Conservation (phyloP, 1,139 yeast genomes). For the Lodderomyces metapsilosis region DNA sequence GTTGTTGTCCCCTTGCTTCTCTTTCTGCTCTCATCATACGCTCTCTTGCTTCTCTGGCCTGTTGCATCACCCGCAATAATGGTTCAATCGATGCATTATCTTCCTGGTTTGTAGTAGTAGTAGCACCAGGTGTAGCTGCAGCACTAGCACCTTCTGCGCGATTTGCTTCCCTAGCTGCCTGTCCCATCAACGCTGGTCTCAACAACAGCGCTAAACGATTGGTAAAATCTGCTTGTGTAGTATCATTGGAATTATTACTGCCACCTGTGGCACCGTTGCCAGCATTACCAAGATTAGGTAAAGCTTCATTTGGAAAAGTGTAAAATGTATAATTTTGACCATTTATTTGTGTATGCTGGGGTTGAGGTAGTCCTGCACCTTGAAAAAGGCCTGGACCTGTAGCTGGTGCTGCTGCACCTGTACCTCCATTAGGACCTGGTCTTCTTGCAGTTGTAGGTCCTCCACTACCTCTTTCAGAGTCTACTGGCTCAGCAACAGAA, state of each 20-base stretch:
- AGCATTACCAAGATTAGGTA: neutral
- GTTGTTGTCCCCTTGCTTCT: no score
- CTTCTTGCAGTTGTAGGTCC: neutral
- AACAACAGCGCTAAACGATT: constrained; percentile 2
- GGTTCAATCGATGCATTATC: neutral
- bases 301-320: neutral
- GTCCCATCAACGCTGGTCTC: constrained; percentile 3
- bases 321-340: constrained; percentile 4
- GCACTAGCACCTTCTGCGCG: neutral
- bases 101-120: neutral
- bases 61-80: neutral
- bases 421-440: constrained; percentile 8
- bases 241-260: neutral
- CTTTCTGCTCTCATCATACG: neutral
- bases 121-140: no score
- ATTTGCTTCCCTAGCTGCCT: neutral
- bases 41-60: neutral
- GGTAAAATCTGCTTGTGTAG: constrained; percentile 1
- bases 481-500: constrained; percentile 36
- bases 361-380: neutral
- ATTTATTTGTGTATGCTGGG: constrained; percentile 1
- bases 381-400: constrained; percentile 5
- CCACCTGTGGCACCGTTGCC: neutral
- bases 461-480: constrained; percentile 3
- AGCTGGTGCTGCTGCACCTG: constrained; percentile 7